Evolutionary conservation across 345 rosid species (phyloP), one percentile per base, ranked within the genome.

Genomic region (Diplotaxis tenuifolia): DNA sequence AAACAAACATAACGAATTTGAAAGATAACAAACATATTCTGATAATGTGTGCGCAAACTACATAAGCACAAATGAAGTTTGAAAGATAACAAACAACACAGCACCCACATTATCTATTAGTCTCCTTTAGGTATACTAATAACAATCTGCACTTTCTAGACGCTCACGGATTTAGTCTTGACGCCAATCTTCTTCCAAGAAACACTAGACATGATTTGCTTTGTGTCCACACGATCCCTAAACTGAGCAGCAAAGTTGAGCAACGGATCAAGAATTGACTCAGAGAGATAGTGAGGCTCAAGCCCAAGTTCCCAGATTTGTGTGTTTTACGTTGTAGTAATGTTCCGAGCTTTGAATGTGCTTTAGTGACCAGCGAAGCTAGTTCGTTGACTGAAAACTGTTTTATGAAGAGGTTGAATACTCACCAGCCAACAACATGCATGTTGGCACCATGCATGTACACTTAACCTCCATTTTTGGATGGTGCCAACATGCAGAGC

Each of bases 241-340:
- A 78, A 95, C 83, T 87, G 60, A 32, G 92, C 73, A 3, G 96
- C 82, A 58, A 92, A 88, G 84, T 92, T 89, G 70, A 95, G 96
- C 82, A 95, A 77, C 3, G 99, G 92, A 76, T 95, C 99, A 2
- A 92, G 86, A 67, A 95, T 93, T 50, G 97, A 92, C 67, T 92
- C 96, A 1, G 93, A 89, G 18, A 95, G 92, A 73, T 89, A 85
- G 74, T 90, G 99, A 19, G 96, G 99, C 73, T 86, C 68, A 34
- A 95, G 96, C 62, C 99, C 99, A 72, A 95, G 79, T 65, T 95
- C 99, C 68, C 25, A 95, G 93, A 82, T 95, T 95, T 4, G 97
- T 95, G 74, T 90, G 97, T 83, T 88, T 95, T 50, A 97, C 97
- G 54, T 92, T 95, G 90, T 95, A 92, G 81, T 95, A 95, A 78